A percentile compares a stretch with the other conserved stretches of the same genome.
Evolutionary conservation across 1,139 yeast species (phyloP).

Genomic region (Meyerozyma sp.): DNA sequence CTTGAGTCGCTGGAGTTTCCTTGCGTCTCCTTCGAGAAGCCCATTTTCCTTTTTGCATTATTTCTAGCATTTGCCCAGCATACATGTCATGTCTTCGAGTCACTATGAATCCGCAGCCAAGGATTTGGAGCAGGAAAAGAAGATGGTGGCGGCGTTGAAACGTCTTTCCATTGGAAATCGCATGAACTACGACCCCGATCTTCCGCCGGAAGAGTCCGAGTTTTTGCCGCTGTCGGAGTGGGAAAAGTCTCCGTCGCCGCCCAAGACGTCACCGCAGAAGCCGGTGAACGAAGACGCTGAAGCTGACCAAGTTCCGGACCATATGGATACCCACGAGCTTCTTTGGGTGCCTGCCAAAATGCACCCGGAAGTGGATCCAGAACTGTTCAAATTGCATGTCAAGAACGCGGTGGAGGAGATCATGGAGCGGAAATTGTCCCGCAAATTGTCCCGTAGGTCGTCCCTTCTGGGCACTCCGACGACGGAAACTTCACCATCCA

Average conservation of each 20-base stretch:
- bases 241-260: constrained; percentile 1
- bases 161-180: constrained; percentile 50
- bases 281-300: not conserved
- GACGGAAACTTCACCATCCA: not conserved
- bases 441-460: constrained; percentile 26
- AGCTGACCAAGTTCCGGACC: not conserved
- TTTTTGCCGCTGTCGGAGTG: constrained; percentile 3
- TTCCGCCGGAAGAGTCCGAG: constrained; percentile 41
- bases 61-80: not conserved
- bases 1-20: too few relatives aligned
- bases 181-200: constrained; percentile 52
- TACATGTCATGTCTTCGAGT: constrained; percentile 4
- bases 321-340: constrained; percentile 8
- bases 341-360: constrained; percentile 95
- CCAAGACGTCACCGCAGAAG: not conserved
- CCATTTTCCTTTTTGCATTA: not conserved
- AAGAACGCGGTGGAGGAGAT: constrained; percentile 75
- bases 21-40: too few relatives aligned
- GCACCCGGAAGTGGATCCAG: constrained; percentile 93
- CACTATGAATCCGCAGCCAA: constrained; percentile 40
- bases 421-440: constrained; percentile 40
- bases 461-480: constrained; percentile 13
- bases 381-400: constrained; percentile 78
- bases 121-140: constrained; percentile 51
- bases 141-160: constrained; percentile 54